Evolutionary conservation across 176 grass and related monocot genomes (phyloP).

Genomic region (Carex littledalei): DNA sequence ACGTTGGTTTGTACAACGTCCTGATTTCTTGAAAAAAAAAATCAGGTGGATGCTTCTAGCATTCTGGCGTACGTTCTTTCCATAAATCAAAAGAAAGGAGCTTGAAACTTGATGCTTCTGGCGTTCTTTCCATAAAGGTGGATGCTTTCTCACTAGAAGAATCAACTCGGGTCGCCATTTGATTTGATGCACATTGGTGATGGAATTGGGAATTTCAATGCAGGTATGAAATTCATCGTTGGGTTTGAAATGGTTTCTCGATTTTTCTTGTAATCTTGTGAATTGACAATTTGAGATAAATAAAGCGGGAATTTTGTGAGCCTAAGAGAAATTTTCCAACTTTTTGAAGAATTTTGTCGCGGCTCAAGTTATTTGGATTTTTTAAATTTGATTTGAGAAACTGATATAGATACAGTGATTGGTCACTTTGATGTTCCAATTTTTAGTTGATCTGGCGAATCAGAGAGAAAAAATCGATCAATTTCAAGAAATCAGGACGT

Average conservation of each 20-base stretch:
- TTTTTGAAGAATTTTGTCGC: not conserved
- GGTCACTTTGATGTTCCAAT: not conserved
- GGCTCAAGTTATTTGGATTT: not conserved
- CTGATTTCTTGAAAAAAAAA: no score
- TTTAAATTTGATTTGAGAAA: not conserved
- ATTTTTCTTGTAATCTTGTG: not conserved
- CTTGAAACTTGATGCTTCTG: slow-evolving; percentile 4
- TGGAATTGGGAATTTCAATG: not conserved
- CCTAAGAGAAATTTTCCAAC: not conserved
- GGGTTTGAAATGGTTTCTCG: not conserved
- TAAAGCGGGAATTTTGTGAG: not conserved
- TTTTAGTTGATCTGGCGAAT: not conserved
- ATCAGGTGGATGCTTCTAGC: no score
- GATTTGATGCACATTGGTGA: not conserved
- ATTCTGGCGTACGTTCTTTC: no score
- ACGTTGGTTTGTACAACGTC: no score
- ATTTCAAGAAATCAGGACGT: no score
- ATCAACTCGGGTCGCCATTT: slow-evolving; percentile 3
- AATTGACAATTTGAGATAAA: slow-evolving; percentile 14
- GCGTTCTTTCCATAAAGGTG: slow-evolving; percentile 3
- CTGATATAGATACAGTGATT: not conserved
- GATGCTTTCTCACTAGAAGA: slow-evolving; percentile 15
- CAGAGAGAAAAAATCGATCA: not conserved
- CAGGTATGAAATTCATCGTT: not conserved
- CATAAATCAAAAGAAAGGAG: not conserved